Evolutionary conservation across 257 asterid species (phyloP).

Genomic region (Thymus quinquecostatus): DNA sequence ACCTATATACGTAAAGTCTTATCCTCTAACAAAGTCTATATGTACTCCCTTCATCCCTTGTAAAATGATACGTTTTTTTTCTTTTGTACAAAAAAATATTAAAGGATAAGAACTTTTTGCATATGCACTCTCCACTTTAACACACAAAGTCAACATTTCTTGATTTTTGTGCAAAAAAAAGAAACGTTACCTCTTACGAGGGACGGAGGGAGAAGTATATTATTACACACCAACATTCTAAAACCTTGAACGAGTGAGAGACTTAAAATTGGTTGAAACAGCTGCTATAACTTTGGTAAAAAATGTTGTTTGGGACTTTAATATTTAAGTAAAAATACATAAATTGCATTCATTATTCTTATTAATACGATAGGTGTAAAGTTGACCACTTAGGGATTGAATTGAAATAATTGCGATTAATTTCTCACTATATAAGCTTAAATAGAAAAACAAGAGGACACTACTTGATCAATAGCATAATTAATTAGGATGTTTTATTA

Average conservation of each 20-base stretch:
- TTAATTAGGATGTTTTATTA: not conserved
- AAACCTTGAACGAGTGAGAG: not conserved
- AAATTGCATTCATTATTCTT: not conserved
- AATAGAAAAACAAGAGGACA: not conserved
- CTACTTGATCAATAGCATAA: not conserved
- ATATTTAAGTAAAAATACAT: not conserved
- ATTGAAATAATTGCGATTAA: conserved; percentile 14
- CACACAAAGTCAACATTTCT: no score
- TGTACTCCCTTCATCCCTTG: no score
- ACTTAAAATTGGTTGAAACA: not conserved
- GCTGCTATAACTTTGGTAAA: not conserved
- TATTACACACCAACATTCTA: conserved; percentile 1
- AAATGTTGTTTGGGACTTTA: not conserved
- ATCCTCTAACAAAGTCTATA: no score
- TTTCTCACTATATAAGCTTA: not conserved
- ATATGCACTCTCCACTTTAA: no score
- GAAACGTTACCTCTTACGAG: no score
- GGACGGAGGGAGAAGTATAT: not conserved
- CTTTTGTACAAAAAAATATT: no score
- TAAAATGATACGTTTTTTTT: no score
- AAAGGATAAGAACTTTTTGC: no score
- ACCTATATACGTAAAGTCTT: no score
- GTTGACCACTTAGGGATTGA: not conserved
- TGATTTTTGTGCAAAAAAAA: no score
- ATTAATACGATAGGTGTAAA: not conserved